Conservation (phyloP, 2,329 filamentous ascomycete species). For the Apiospora pterosperma region DNA sequence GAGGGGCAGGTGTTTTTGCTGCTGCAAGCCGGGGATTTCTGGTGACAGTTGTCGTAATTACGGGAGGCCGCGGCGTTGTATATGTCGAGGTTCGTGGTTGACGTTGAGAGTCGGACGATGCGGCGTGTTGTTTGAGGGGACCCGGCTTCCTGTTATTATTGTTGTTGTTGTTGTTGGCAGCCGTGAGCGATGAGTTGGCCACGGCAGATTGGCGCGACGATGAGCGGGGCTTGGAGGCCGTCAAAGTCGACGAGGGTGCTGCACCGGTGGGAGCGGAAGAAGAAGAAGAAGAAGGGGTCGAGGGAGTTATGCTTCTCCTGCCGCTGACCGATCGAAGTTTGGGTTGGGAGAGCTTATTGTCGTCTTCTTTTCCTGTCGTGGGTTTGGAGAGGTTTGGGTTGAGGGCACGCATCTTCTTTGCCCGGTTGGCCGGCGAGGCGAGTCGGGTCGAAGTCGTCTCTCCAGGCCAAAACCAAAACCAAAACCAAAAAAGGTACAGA, state of each 20-base stretch:
- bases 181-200: slow-evolving; percentile 6
- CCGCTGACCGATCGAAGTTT: background rate
- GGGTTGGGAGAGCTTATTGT: background rate
- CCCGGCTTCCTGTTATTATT: background rate
- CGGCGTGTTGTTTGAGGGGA: background rate
- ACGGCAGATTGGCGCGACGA: slow-evolving; percentile 10
- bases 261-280: background rate
- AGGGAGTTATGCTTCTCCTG: background rate
- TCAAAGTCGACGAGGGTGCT: background rate
- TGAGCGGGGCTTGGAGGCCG: slow-evolving; percentile 7
- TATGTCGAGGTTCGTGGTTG: background rate
- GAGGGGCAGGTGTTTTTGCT: background rate
- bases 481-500: background rate
- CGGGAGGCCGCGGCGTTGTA: background rate
- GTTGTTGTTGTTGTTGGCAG: background rate
- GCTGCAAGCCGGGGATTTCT: slow-evolving; percentile 5
- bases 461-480: background rate
- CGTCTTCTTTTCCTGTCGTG: slow-evolving; percentile 1
- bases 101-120: background rate
- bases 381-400: slow-evolving; percentile 6
- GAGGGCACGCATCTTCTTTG: slow-evolving; percentile 4
- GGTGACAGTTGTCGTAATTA: slow-evolving; percentile 8
- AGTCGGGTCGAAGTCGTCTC: slow-evolving; percentile 1
- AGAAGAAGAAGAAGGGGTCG: background rate
- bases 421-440: background rate